Percentiles rank a stretch among this genome's conserved stretches.
Conservation (phyloP, 495 filamentous ascomycete genomes). For the Pyrenula aspistea region DNA sequence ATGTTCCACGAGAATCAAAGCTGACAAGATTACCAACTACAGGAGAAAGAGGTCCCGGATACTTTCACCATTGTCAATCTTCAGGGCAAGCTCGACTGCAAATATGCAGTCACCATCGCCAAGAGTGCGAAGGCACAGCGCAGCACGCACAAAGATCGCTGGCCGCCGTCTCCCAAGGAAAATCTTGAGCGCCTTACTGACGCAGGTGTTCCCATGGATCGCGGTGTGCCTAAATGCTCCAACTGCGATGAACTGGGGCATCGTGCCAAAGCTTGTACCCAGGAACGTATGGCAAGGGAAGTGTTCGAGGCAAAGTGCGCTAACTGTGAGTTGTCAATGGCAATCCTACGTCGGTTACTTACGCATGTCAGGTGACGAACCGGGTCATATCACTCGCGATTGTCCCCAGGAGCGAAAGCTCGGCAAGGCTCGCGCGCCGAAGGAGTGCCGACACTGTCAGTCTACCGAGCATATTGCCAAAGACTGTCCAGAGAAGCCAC, state of each 20-base stretch:
- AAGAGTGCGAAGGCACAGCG: conserved; percentile 53
- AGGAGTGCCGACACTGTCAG: conserved; percentile 11
- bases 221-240: conserved; percentile 51
- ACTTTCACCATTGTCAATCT: conserved; percentile 71
- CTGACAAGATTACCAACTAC: not conserved
- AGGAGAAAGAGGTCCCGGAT: conserved; percentile 43
- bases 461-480: conserved; percentile 39
- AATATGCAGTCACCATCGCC: conserved; percentile 62
- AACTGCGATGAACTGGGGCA: conserved; percentile 74
- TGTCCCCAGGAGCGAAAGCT: conserved; percentile 33
- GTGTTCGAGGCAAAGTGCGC: conserved; percentile 50
- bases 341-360: not conserved
- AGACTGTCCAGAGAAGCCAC: conserved; percentile 31
- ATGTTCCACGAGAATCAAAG: not conserved
- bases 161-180: conserved; percentile 53
- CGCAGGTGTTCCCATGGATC: conserved; percentile 58
- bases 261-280: conserved; percentile 52
- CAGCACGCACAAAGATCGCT: conserved; percentile 41
- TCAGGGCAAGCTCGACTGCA: conserved; percentile 65
- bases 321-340: conserved; percentile 42
- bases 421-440: conserved; percentile 14
- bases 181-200: conserved; percentile 63
- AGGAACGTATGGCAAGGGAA: conserved; percentile 35
- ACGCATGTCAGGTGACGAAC: conserved; percentile 15
- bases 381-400: conserved; percentile 59